These are phyloP conservation scores for Tylopilus sp. DNA, from an alignment of 768 basidiomycete species.

Conservation along the genomic window DNA sequence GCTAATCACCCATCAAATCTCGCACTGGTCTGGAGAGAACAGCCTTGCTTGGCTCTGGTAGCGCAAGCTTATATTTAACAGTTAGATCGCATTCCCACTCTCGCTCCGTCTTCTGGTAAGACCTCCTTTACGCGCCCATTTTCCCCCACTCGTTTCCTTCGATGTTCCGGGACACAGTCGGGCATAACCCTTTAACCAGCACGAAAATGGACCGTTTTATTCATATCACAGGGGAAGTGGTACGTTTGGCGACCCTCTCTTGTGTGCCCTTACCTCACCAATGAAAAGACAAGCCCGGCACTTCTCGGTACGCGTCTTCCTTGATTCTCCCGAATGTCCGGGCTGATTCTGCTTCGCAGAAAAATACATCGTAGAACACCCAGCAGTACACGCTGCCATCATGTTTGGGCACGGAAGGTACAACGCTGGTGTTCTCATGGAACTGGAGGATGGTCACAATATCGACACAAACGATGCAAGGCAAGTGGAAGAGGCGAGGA, in stretches of 20 bases:
- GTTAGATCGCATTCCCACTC: neutral
- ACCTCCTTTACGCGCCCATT: neutral
- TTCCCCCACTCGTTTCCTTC: neutral
- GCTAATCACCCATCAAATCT: neutral
- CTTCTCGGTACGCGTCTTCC: slow-evolving; percentile 12
- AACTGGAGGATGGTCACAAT: slow-evolving; percentile 7
- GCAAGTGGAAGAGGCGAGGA: slow-evolving; percentile 10
- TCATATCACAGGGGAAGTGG: slow-evolving; percentile 18
- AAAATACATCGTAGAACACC: slow-evolving; percentile 13
- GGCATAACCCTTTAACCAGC: neutral
- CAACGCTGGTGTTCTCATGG: slow-evolving; percentile 14
- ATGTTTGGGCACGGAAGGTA: slow-evolving; percentile 24
- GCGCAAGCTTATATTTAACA: too few species aligned
- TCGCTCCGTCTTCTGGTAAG: slow-evolving; percentile 10
- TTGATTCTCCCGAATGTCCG: neutral
- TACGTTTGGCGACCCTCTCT: neutral
- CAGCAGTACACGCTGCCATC: slow-evolving; percentile 14
- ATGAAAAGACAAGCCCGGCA: slow-evolving; percentile 12
- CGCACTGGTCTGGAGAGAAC: neutral
- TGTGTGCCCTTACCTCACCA: neutral
- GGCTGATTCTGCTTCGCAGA: slow-evolving; percentile 7
- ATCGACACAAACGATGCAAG: slow-evolving; percentile 9
- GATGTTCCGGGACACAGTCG: neutral
- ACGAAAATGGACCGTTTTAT: slow-evolving; percentile 2
- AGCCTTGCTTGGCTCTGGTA: neutral